phyloP scores from a whole-genome alignment of 169 alveolate species.

The Theileria orientalis region DNA sequence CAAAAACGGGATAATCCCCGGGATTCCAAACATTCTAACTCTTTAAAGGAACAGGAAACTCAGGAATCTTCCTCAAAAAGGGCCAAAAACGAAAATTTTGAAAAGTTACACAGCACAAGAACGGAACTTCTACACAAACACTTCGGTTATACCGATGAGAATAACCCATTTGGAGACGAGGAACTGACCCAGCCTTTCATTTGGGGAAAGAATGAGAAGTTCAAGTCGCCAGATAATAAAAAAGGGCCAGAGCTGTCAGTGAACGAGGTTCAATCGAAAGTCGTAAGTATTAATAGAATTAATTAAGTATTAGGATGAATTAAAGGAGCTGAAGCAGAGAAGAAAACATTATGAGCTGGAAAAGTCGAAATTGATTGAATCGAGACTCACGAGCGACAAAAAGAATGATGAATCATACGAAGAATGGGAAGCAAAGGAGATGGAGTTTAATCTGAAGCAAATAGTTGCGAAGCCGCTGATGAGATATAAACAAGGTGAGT shows the following conservation, averaged over 20 bases:
- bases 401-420: constrained; percentile 67
- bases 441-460: constrained; percentile 67
- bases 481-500: constrained; percentile 41
- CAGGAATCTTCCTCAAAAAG: not conserved
- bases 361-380: constrained; percentile 55
- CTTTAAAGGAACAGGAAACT: not conserved
- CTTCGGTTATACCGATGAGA: constrained; percentile 79
- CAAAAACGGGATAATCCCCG: not conserved
- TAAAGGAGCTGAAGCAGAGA: constrained; percentile 66
- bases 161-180: constrained; percentile 81
- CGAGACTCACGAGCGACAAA: constrained; percentile 33
- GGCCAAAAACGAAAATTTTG: constrained; percentile 5
- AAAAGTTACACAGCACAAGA: constrained; percentile 22
- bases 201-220: constrained; percentile 71
- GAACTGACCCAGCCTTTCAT: constrained; percentile 68
- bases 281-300: constrained; percentile 6
- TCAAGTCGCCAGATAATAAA: not conserved
- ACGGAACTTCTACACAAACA: constrained; percentile 45
- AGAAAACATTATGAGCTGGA: constrained; percentile 63
- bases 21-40: not conserved
- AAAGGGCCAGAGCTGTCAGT: not conserved
- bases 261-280: constrained; percentile 6
- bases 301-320: constrained; percentile 45
- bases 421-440: constrained; percentile 60
- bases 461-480: constrained; percentile 49